A percentile compares a stretch with the other conserved stretches of the same genome.
phyloP scores from a whole-genome alignment of 169 alveolate species.

The Eimeria tenella region DNA sequence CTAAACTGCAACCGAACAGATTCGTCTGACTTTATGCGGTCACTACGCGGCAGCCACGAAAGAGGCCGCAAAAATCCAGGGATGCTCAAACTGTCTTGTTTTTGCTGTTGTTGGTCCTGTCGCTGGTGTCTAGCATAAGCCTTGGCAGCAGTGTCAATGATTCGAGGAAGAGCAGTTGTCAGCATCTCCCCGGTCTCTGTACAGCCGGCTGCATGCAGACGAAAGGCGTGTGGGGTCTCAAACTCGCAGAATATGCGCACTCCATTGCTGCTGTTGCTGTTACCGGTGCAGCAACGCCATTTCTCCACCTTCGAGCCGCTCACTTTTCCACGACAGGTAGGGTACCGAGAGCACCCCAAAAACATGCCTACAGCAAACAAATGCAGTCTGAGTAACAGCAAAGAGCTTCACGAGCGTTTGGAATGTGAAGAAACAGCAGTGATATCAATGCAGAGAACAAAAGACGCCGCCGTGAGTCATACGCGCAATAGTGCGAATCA shows the following conservation, averaged over 20 bases:
- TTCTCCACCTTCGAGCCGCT: constrained; percentile 70
- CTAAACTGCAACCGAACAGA: constrained; percentile 35
- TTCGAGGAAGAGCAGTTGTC: constrained; percentile 45
- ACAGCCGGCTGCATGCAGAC: constrained; percentile 76
- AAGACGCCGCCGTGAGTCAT: too few relatives aligned
- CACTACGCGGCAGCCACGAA: constrained; percentile 76
- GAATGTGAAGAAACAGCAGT: too few relatives aligned
- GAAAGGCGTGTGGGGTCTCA: constrained; percentile 60
- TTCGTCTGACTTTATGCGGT: constrained; percentile 40
- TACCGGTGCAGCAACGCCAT: constrained; percentile 68
- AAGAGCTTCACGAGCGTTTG: background rate
- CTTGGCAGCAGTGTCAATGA: constrained; percentile 57
- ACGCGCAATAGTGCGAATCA: too few relatives aligned
- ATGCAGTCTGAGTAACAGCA: constrained; percentile 19
- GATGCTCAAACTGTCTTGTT: background rate
- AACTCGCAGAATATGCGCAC: constrained; percentile 58
- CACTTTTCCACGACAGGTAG: constrained; percentile 66
- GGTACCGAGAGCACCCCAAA: constrained; percentile 70
- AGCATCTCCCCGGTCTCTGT: constrained; percentile 72
- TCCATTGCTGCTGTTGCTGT: background rate
- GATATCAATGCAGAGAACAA: too few relatives aligned
- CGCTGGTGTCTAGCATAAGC: constrained; percentile 22
- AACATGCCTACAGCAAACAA: constrained; percentile 67
- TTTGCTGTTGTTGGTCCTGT: constrained; percentile 50
- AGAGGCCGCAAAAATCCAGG: constrained; percentile 65